Evolutionary conservation across 2,329 filamentous ascomycete genomes (phyloP), one percentile per base, ranked within the genome.

Genomic region (Trichoderma asperellum): DNA sequence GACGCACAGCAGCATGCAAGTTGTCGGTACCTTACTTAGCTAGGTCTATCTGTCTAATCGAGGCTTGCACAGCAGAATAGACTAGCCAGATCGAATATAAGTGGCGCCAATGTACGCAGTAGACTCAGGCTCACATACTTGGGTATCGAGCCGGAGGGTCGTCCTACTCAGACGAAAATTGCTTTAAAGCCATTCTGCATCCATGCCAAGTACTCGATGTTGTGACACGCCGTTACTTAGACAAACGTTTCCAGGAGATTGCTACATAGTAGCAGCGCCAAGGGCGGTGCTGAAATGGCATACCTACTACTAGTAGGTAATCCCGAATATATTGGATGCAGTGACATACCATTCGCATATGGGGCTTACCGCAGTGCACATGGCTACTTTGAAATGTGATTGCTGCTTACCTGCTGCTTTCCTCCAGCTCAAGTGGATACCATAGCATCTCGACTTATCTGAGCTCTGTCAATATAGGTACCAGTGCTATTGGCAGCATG

Each of bases 1-100:
- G 49, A 34, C 24, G 55, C 49, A 64, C 55, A 52, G 34, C 35
- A 32, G 34, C 34, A 40, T 64, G 61, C 49, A 64, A 64, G 61
- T 14, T 64, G 55, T 64, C 61, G 61, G n/a, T 37, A 40, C 18
- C 32, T 21, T 53, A 55, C 60, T 47, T 49, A 11, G 60, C 49
- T 10, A 49, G 27, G 35, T 32, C 24, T 37, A 43, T 65, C 52
- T 32, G 52, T 52, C 35, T 64, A 18, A 64, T 64, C 61, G 37
- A 35, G n/a, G 32, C 29, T 63, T 21, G 60, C 47, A 53, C 47
- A 24, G n/a, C 34, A 35, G 34, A 24, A 24, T 21, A 21, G 7
- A 21, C 47, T 49, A 49, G 60, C 60, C 60, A 63, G 47, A 63
- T 63, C 60, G 60, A 55, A 53, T 55, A 63, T 11, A 49, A 11